These are phyloP conservation scores for Pyrus betulifolia DNA, from an alignment of 306 rosid species.

Conservation along the genomic window DNA sequence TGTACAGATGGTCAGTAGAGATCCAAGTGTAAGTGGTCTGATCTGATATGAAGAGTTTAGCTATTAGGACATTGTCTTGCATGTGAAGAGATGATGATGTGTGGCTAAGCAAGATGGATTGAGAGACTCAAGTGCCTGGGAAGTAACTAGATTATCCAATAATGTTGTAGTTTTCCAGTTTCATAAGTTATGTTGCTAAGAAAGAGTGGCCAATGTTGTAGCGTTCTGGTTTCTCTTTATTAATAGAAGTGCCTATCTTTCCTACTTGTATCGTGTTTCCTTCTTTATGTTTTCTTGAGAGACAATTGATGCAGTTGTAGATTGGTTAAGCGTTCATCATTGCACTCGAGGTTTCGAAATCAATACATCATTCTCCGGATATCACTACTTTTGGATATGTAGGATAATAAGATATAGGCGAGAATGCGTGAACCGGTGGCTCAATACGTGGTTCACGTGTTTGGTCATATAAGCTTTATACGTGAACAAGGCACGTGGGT, in stretches of 20 bases:
- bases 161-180: not conserved
- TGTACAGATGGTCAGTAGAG: constrained; percentile 59
- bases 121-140: not conserved
- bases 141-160: not conserved
- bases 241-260: not conserved
- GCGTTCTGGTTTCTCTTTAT: not conserved
- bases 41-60: not conserved
- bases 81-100: not conserved
- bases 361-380: too few relatives aligned
- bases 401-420: too few relatives aligned
- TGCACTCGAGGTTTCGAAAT: too few relatives aligned
- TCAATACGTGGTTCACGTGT: too few relatives aligned
- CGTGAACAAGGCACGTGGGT: too few relatives aligned
- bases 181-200: not conserved
- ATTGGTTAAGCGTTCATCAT: too few relatives aligned
- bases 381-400: too few relatives aligned
- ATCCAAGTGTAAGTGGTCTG: constrained; percentile 45
- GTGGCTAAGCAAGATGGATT: not conserved
- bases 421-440: too few relatives aligned
- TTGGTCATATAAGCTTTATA: too few relatives aligned
- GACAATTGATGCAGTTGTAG: too few relatives aligned
- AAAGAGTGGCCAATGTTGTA: not conserved
- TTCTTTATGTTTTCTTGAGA: not conserved
- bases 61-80: not conserved
- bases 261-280: not conserved